phyloP scores from a whole-genome alignment of 495 filamentous ascomycete species.

The Aspergillus nidulans region DNA sequence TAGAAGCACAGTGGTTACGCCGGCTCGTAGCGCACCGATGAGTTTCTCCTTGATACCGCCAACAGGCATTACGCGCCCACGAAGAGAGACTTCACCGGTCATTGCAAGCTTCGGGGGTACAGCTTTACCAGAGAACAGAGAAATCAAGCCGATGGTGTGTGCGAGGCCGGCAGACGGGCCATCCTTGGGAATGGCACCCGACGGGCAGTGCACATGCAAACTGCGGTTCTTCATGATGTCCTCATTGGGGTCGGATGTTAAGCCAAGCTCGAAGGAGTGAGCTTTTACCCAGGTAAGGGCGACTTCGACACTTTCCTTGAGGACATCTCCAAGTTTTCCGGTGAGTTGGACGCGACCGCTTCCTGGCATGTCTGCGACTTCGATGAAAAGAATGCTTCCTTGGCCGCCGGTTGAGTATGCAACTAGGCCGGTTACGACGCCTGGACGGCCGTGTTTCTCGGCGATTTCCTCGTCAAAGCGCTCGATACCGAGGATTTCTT shows the following conservation, averaged over 20 bases:
- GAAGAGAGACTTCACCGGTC: constrained; percentile 91
- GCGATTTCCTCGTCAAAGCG: constrained; percentile 95
- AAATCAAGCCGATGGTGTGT: constrained; percentile 90
- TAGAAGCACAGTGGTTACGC: constrained; percentile 89
- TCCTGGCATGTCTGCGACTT: constrained; percentile 96
- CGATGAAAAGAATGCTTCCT: constrained; percentile 96
- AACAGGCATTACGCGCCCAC: constrained; percentile 83
- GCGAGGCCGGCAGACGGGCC: constrained; percentile 85
- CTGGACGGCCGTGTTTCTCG: constrained; percentile 79
- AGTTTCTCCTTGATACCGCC: constrained; percentile 99
- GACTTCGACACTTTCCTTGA: constrained; percentile 96
- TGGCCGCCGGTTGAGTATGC: constrained; percentile 93
- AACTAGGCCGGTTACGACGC: constrained; percentile 94
- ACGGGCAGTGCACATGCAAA: constrained; percentile 95
- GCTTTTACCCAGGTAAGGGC: constrained; percentile 95
- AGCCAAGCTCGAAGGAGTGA: constrained; percentile 85
- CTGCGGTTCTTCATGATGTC: constrained; percentile 96
- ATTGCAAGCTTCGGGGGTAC: constrained; percentile 93
- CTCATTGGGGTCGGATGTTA: constrained; percentile 73
- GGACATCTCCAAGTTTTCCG: constrained; percentile 94
- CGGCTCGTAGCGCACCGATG: constrained; percentile 88
- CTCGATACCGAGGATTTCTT: constrained; percentile 88
- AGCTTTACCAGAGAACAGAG: constrained; percentile 79
- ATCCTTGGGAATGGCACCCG: constrained; percentile 92
- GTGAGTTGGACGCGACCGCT: constrained; percentile 92